Base-by-base conservation (phyloP, 768 basidiomycete genomes). In the Dictyophora rubrovolvata region DNA sequence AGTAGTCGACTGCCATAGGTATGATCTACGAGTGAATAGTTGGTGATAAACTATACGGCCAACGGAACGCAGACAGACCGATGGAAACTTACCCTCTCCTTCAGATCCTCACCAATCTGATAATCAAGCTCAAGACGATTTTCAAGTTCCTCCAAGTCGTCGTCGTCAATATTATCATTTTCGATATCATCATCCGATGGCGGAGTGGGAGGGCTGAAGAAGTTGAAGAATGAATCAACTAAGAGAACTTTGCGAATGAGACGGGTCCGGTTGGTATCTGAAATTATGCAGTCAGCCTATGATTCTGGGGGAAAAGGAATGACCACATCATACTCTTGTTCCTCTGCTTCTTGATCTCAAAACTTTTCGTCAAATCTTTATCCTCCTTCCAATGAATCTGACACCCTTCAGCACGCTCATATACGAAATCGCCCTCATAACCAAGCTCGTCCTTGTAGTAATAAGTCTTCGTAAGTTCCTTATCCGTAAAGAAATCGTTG, bases 331-430 rank as follows among this genome's bases (percentile, higher is more conserved):
- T 67, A 96, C 94, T 93, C 81, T 97, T 99, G 77, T 99, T 99
- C 67, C 95, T 79, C 75, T 98, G 95, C 79, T 96, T 97, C 81
- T 95, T 96, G 72, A 97, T 94, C 77, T 98, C 95, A 66, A 91
- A 89, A 75, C 90, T 89, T 75, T 93, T 92, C 54, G 95, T 99
- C 60, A 99, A 79, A 74, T 99, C 92, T 76, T 96, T 94, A 66
- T 95, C 94, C 71, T 91, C 93, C 75, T 95, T 95, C 95, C 95
- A 99, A 72, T 86, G 83, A 75, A 99, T 93, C 67, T 86, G 80
- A 49, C 87, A 87, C 20, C 95, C 95, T 67, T 90, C 83, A 51
- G 95, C 92, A 62, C 83, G 86, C 77, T 96, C 93, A 72, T 95
- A 99, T 53, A 95, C 84, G 68, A 95, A 96, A 76, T 98, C 95